phyloP scores from a whole-genome alignment of 345 rosid genomes.

The Stellera chamaejasme region DNA sequence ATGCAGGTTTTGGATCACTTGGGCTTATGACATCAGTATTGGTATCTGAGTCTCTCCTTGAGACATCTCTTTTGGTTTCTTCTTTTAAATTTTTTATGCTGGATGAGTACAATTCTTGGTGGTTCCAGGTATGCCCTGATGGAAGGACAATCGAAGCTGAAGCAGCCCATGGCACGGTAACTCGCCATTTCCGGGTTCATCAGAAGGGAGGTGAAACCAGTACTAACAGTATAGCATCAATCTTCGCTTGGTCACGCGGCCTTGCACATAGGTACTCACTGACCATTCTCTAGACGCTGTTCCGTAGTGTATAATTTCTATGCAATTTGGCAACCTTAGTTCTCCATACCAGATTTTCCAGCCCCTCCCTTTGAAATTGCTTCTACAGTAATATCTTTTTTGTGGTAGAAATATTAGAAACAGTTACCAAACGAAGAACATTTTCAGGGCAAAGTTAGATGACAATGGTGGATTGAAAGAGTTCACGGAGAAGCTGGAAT shows the following conservation, averaged over 20 bases:
- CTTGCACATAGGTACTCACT: slow-evolving; percentile 62
- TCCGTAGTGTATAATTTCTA: not conserved
- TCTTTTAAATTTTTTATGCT: not conserved
- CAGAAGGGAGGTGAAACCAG: slow-evolving; percentile 88
- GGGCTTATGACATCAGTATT: slow-evolving; percentile 96
- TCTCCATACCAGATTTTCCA: not conserved
- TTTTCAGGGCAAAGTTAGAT: slow-evolving; percentile 75
- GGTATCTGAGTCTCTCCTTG: slow-evolving; percentile 32
- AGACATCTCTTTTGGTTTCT: not conserved
- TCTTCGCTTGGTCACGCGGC: slow-evolving; percentile 84
- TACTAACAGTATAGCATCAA: slow-evolving; percentile 84
- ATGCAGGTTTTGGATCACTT: slow-evolving; percentile 88
- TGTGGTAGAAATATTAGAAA: slow-evolving; percentile 1
- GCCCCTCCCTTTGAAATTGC: not conserved
- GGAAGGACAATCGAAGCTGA: slow-evolving; percentile 87
- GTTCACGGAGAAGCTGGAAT: slow-evolving; percentile 68
- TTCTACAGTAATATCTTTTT: not conserved
- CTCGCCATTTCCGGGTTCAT: slow-evolving; percentile 78
- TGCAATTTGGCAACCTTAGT: too few relatives aligned
- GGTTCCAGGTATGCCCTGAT: slow-evolving; percentile 78
- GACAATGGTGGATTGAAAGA: slow-evolving; percentile 47
- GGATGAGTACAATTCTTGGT: slow-evolving; percentile 2
- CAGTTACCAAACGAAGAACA: slow-evolving; percentile 1
- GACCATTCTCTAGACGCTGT: not conserved
- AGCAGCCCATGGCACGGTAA: slow-evolving; percentile 88